Base-by-base conservation (phyloP, 306 rosid genomes). In the Prunus mira region DNA sequence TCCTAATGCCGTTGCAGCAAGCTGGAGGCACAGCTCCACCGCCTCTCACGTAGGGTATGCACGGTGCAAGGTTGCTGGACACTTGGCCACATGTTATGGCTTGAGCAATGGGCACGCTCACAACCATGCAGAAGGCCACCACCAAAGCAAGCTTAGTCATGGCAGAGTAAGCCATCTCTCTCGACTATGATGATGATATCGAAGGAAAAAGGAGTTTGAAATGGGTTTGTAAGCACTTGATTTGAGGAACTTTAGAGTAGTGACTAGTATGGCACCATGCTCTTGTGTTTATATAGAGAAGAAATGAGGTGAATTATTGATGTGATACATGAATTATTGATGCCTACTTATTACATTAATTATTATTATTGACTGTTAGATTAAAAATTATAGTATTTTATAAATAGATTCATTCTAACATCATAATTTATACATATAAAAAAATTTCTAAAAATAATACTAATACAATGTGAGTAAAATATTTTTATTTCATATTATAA, bases 41-140 rank as follows among this genome's bases (percentile, higher is more conserved):
- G 0, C 0, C 2, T 20, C 0, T 78, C 9, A 91, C 61, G 69
- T 82, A 89, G 2, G 0, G 0, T 0, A 88, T 0, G 77, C 98
- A 93, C 0, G 85, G 72, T 25, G 4, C 70, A 1, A 82, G 0
- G 34, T 4, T 5, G 12, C 34, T 0, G 0, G 19, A 0, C 10
- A 91, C 95, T 8, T 68, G 50, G 0, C 83, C 84, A 60, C 97
- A 91, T 0, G 86, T n/a, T 28, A 85, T n/a, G 22, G 88, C 88
- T 4, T 77, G 69, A 0, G 86, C 87, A 15, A 77, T 46, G 10
- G 84, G 89, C 9, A 81, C 82, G 12, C 67, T 75, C 17, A 83
- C 19, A 32, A 79, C 79, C 80, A 86, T 82, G 84, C 85, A 83
- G 38, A 83, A 3, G 17, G 76, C 46, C 27, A 77, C 57, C 19